Conservation (phyloP, 352 stramenopile genomes). For the Globisporangium rhizosaccharum region DNA sequence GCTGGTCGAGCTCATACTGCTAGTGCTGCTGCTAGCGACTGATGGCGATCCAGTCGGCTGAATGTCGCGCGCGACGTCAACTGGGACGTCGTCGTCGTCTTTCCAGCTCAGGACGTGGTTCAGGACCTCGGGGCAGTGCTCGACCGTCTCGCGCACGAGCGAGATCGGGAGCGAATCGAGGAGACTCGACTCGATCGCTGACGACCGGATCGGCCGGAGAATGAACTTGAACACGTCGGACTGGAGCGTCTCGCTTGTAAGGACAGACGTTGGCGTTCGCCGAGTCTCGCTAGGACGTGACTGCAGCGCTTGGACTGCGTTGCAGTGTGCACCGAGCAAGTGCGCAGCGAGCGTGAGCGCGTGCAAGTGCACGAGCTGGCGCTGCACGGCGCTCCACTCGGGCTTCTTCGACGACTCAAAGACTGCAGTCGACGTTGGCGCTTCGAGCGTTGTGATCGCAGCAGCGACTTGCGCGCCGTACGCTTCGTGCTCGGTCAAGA, state of each 20-base stretch:
- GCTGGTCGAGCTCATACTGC: too few relatives aligned
- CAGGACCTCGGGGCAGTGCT: constrained; percentile 69
- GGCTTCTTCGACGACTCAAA: constrained; percentile 40
- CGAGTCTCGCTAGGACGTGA: constrained; percentile 1
- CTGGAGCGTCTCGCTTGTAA: constrained; percentile 36
- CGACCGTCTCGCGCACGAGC: constrained; percentile 68
- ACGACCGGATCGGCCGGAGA: constrained; percentile 66
- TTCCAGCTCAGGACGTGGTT: constrained; percentile 80
- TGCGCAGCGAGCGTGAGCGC: constrained; percentile 52
- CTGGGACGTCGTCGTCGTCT: constrained; percentile 52
- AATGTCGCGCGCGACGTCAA: constrained; percentile 33
- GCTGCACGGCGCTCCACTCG: constrained; percentile 55
- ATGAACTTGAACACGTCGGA: constrained; percentile 80
- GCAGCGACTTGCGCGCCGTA: constrained; percentile 26
- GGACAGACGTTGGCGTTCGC: constrained; percentile 20
- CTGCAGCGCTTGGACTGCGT: constrained; percentile 21
- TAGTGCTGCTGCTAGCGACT: constrained; percentile 8
- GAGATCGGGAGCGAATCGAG: constrained; percentile 72
- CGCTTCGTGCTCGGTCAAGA: constrained; percentile 19
- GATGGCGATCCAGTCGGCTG: constrained; percentile 12
- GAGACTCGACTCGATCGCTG: constrained; percentile 72
- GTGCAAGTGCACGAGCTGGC: constrained; percentile 44
- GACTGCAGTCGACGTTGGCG: background rate
- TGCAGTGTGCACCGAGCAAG: constrained; percentile 52
- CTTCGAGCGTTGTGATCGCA: background rate